Base-by-base conservation (phyloP, 148 eudicot species). In the Silene uniflora region DNA sequence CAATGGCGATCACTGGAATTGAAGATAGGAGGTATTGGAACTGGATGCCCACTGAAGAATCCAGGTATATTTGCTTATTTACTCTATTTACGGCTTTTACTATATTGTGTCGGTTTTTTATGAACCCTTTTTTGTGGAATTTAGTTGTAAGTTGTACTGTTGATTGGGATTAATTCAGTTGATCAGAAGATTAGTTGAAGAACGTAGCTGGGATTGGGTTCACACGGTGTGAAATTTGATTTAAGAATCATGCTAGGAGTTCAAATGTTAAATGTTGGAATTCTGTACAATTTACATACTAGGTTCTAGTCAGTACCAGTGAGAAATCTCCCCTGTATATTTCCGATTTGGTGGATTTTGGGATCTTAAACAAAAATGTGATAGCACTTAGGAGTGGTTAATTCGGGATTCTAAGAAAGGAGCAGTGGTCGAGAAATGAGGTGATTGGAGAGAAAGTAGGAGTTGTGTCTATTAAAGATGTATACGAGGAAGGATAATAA, bases 11-110 rank as follows among this genome's bases (percentile, higher is more conserved):
- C 52, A 94, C 98, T 13, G 97, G 97, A 76, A 91, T 94, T 75
- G 98, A 94, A 55, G 98, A 94, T 84, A 80, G 93, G 83, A 85
- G 98, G 81, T 91, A 94, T 73, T 94, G 98, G 98, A 94, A 84
- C 80, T 94, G 98, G 98, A 70, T 89, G 77, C 86, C 95, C 19
- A 91, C 98, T 21, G 98, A 91, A 78, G 98, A 94, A 85, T 94
- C 97, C 75, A 88, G 98, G 98, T 94, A 68, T 66, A 54, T 19
- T 17, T 11, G 55, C 2, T 1, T 66, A 9, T 23, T 23, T 44
- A 23, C 19, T 65, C 17, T 25, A 29, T 23, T 71, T 24, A 21
- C 9, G 9, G 5, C 17, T 54, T 75, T 44, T 62, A 24, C 29
- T 55, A 22, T 42, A 1, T 19, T 23, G 27, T 68, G 27, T 65